phyloP scores from a whole-genome alignment of 2,329 filamentous ascomycete genomes.

The Aspergillus sp. region DNA sequence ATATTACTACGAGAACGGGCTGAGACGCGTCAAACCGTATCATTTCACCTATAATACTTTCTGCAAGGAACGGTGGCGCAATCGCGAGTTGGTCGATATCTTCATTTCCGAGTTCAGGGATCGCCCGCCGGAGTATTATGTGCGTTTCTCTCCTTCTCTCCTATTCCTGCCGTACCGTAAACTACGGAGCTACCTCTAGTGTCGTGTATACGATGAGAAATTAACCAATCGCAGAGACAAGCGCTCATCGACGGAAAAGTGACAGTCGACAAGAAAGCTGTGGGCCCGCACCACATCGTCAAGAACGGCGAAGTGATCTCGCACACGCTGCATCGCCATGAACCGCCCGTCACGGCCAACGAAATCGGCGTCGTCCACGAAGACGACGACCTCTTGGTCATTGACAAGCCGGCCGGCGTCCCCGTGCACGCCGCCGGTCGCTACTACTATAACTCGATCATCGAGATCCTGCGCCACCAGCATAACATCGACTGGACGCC shows the following conservation, averaged over 20 bases:
- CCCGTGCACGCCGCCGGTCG: constrained; percentile 93
- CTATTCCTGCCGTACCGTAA: neutral
- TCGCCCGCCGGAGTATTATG: constrained; percentile 81
- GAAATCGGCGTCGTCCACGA: constrained; percentile 84
- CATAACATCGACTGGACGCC: constrained; percentile 59
- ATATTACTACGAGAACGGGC: constrained; percentile 79
- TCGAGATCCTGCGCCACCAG: constrained; percentile 89
- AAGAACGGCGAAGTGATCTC: constrained; percentile 89
- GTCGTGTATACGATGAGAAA: neutral
- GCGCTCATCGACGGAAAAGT: constrained; percentile 81
- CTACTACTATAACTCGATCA: constrained; percentile 92
- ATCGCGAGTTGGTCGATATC: constrained; percentile 76
- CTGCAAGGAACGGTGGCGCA: constrained; percentile 92
- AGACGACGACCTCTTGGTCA: constrained; percentile 89
- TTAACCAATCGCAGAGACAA: constrained; percentile 51
- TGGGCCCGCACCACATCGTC: constrained; percentile 65
- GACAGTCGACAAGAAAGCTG: constrained; percentile 74
- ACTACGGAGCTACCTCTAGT: too few species aligned
- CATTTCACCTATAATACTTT: constrained; percentile 93
- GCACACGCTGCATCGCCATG: constrained; percentile 91
- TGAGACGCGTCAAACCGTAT: constrained; percentile 83
- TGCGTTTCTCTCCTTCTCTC: constrained; percentile 37
- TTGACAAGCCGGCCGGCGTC: constrained; percentile 93
- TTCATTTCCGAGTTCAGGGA: constrained; percentile 93
- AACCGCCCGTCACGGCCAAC: constrained; percentile 83